phyloP scores from a whole-genome alignment of 2,329 filamentous ascomycete species.

The Trichoderma oligosporum region DNA sequence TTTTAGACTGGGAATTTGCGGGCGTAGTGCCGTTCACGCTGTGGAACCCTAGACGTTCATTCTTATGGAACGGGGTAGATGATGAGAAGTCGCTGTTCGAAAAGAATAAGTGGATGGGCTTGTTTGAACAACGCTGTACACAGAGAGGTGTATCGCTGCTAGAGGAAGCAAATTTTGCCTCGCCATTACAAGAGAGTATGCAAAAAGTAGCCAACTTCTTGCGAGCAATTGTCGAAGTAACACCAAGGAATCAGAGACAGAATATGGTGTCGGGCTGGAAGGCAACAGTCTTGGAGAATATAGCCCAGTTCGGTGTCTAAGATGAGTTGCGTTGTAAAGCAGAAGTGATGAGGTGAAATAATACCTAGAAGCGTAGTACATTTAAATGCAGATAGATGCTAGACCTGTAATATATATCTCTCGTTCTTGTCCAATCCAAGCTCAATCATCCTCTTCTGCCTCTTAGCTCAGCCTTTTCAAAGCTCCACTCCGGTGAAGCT shows the following conservation, averaged over 20 bases:
- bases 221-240: slow-evolving; percentile 1
- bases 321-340: too few species aligned
- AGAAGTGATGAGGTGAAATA: too few species aligned
- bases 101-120: background rate
- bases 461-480: too few species aligned
- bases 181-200: background rate
- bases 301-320: too few species aligned
- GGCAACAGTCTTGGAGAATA: too few species aligned
- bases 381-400: too few species aligned
- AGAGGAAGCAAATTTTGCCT: background rate
- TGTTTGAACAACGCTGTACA: background rate
- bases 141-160: background rate
- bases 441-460: too few species aligned
- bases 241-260: background rate
- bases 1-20: slow-evolving; percentile 39
- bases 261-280: too few species aligned
- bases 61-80: slow-evolving; percentile 33
- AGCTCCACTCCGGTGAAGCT: too few species aligned
- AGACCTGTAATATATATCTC: too few species aligned
- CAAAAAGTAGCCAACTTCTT: background rate
- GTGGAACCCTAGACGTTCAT: slow-evolving; percentile 36
- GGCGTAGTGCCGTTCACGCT: slow-evolving; percentile 33
- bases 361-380: too few species aligned
- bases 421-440: too few species aligned
- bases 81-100: background rate